Conservation (phyloP, 345 rosid species). For the Linum trigynum region DNA sequence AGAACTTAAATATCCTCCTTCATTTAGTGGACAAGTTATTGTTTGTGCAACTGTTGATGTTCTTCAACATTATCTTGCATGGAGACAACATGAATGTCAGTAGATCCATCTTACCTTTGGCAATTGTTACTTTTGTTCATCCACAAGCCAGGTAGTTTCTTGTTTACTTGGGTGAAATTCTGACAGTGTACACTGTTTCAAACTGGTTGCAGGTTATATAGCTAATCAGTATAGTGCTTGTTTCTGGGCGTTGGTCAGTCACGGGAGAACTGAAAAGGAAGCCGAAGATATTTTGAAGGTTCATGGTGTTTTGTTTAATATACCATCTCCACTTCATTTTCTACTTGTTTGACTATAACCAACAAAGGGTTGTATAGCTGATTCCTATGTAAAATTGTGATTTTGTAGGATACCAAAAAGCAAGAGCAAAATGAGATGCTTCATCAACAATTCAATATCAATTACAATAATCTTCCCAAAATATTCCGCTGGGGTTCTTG, state of each 20-base stretch:
- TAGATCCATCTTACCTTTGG: neutral
- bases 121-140: neutral
- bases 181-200: neutral
- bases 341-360: neutral
- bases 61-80: constrained; percentile 70
- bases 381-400: constrained; percentile 4
- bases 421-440: constrained; percentile 84
- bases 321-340: neutral
- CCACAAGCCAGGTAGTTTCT: neutral
- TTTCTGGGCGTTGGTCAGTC: constrained; percentile 59
- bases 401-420: constrained; percentile 55
- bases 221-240: constrained; percentile 62
- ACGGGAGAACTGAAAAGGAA: constrained; percentile 54
- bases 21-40: constrained; percentile 48
- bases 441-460: constrained; percentile 63
- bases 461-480: constrained; percentile 54
- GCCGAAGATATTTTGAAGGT: constrained; percentile 64
- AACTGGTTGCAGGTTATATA: constrained; percentile 48
- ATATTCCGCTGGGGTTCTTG: constrained; percentile 89
- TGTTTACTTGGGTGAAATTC: neutral
- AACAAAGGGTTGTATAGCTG: neutral
- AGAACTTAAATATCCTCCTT: constrained; percentile 52
- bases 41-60: constrained; percentile 65
- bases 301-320: neutral
- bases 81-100: constrained; percentile 92